Evolutionary conservation across 2,329 filamentous ascomycete genomes (phyloP), one percentile per base, ranked within the genome.

Genomic region (Fusarium gaditjirri): DNA sequence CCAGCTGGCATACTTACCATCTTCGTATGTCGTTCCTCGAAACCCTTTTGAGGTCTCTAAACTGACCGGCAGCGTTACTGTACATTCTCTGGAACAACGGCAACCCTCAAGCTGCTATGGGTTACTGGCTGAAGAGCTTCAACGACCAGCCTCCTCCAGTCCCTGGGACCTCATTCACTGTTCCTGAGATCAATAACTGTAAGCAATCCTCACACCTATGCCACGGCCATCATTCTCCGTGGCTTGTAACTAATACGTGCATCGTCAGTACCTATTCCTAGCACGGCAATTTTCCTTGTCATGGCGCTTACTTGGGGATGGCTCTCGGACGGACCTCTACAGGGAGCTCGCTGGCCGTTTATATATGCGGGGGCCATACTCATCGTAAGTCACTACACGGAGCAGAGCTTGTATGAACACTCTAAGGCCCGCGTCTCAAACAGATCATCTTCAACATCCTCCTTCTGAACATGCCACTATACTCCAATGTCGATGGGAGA

Each of bases 1-100:
- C 61, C 8, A 73, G 71, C 19, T 74, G 72, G 68, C 68, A 74
- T 12, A 72, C 65, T 5, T 73, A 70, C 11, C 47, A 73, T 21
- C 60, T 71, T n/a, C 60, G 60, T 59, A 59, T 7, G 42, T 35
- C 3, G 3, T 12, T 14, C 17, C 16, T 21, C 8, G 7, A 9
- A 21, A 12, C 3, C 3, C 14, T 2, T 4, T 16, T 1, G 0
- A 14, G n/a, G 3, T 6, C 19, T 38, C 19, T 14, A 3, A 33
- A 5, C 54, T 49, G 39, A 49, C 23, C 25, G 6, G n/a, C 21
- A 49, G 54, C 42, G 21, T 14, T 59, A 7, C 17, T 59, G 17
- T 62, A 60, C 7, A 44, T 60, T 27, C 54, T 62, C 3, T 60
- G 60, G 54, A 62, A 62, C 8, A 62, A 62, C 25, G 53, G 53